These are phyloP conservation scores for Immersiporthe knoxdaviesiana DNA, from an alignment of 2,329 filamentous ascomycete genomes.

Conservation along the genomic window DNA sequence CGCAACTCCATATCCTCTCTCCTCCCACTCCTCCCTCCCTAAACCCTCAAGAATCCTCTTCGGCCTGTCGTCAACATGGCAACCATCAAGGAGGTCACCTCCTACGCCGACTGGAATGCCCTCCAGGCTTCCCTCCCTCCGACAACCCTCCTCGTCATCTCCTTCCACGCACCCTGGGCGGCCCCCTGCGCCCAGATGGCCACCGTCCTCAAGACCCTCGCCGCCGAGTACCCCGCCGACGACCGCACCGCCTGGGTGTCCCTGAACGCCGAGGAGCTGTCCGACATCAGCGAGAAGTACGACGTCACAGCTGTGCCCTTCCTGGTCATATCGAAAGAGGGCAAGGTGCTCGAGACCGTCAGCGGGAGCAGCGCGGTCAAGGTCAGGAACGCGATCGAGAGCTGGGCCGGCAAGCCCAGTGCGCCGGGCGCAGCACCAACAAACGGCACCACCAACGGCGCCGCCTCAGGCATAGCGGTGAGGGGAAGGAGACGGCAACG, in stretches of 20 bases:
- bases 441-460: slow-evolving; percentile 38
- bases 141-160: slow-evolving; percentile 78
- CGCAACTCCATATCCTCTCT: neutral
- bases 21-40: neutral
- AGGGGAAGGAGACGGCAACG: slow-evolving; percentile 54
- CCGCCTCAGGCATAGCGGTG: slow-evolving; percentile 37
- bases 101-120: slow-evolving; percentile 72
- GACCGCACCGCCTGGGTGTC: slow-evolving; percentile 79
- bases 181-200: slow-evolving; percentile 95
- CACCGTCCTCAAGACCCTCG: slow-evolving; percentile 81
- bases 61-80: slow-evolving; percentile 59
- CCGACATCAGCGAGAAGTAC: slow-evolving; percentile 89
- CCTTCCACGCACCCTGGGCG: slow-evolving; percentile 97
- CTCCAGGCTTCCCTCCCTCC: slow-evolving; percentile 68
- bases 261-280: slow-evolving; percentile 92
- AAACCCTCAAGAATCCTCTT: neutral
- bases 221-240: slow-evolving; percentile 77
- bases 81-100: slow-evolving; percentile 75
- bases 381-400: slow-evolving; percentile 84
- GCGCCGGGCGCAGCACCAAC: slow-evolving; percentile 41
- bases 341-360: slow-evolving; percentile 78
- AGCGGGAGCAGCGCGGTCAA: slow-evolving; percentile 88
- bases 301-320: slow-evolving; percentile 94
- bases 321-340: slow-evolving; percentile 78
- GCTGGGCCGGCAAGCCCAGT: slow-evolving; percentile 63